phyloP scores from a whole-genome alignment of 805 yeast genomes.

The Saccharomyces paradoxus region DNA sequence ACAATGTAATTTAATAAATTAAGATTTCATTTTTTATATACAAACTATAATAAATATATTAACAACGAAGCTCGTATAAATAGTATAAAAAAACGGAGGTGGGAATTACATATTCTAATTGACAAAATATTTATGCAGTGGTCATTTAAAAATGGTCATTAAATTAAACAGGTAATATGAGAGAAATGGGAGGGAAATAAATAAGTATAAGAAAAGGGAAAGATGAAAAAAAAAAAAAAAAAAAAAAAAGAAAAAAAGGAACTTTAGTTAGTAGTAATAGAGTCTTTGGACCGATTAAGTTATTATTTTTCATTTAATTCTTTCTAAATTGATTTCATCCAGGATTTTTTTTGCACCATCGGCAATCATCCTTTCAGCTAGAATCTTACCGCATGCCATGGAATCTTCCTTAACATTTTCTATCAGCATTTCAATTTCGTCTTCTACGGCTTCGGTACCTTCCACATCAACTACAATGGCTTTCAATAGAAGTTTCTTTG shows the following conservation, averaged over 20 bases:
- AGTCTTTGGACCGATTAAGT: constrained; percentile 21
- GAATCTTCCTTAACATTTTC: constrained; percentile 52
- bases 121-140: background rate
- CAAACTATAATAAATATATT: background rate
- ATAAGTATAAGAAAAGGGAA: background rate
- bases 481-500: constrained; percentile 43
- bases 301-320: constrained; percentile 34
- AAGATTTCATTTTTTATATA: background rate
- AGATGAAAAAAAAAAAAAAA: background rate
- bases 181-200: background rate
- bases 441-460: constrained; percentile 65
- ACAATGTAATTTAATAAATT: background rate
- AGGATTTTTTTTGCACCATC: constrained; percentile 80
- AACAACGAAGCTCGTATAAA: background rate
- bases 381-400: constrained; percentile 53
- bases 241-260: background rate
- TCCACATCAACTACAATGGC: constrained; percentile 81
- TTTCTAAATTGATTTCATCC: constrained; percentile 68
- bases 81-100: background rate
- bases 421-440: constrained; percentile 25
- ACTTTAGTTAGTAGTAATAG: background rate
- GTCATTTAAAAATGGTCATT: background rate
- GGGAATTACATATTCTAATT: background rate
- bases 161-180: constrained; percentile 8
- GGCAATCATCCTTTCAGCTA: constrained; percentile 59